Conservation (phyloP, 2,329 filamentous ascomycete genomes). For the Cercospora sojina region DNA sequence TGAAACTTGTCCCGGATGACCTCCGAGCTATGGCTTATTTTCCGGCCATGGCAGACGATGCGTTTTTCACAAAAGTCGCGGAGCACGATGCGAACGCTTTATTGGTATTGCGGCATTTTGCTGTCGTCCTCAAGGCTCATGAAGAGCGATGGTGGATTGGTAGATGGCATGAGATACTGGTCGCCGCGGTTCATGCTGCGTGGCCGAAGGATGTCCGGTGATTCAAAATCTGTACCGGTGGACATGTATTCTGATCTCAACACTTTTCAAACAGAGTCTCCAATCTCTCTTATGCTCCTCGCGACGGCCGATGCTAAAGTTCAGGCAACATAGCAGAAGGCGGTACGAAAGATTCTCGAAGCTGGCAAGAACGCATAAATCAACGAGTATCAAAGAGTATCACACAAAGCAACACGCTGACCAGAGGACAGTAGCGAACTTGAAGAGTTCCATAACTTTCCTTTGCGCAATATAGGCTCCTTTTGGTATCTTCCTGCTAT, state of each 20-base stretch:
- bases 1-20: slow-evolving; percentile 16
- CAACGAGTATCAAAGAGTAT: too few species aligned
- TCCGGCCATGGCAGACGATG: slow-evolving; percentile 29
- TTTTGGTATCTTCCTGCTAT: not conserved
- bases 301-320: not conserved
- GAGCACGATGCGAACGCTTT: slow-evolving; percentile 27
- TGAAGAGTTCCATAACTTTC: not conserved
- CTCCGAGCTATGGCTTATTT: slow-evolving; percentile 28
- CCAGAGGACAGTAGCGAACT: not conserved
- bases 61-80: slow-evolving; percentile 25
- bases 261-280: not conserved
- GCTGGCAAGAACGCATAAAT: not conserved
- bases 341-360: not conserved
- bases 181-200: slow-evolving; percentile 23
- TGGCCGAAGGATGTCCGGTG: not conserved
- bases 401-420: not conserved
- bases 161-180: slow-evolving; percentile 27
- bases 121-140: slow-evolving; percentile 23
- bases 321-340: not conserved
- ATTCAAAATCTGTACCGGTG: not conserved
- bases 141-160: slow-evolving; percentile 30
- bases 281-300: not conserved
- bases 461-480: not conserved
- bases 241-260: not conserved
- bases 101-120: slow-evolving; percentile 26